These are phyloP conservation scores for Penicillium robsamsonii DNA, from an alignment of 495 filamentous ascomycete genomes.

Conservation along the genomic window DNA sequence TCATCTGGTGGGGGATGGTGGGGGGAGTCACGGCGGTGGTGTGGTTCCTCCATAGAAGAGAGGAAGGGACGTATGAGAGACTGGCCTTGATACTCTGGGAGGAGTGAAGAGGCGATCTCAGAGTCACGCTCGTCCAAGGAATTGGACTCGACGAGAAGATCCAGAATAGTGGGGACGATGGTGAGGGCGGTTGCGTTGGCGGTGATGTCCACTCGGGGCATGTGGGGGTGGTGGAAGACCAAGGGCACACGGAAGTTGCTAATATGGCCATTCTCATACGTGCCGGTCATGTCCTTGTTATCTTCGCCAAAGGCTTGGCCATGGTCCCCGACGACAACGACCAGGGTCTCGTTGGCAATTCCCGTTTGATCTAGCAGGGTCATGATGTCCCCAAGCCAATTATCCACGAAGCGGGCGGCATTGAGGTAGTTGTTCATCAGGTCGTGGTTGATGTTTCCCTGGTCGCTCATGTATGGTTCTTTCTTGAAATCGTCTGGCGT, in stretches of 20 bases:
- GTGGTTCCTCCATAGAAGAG: slow-evolving; percentile 10
- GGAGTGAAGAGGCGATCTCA: slow-evolving; percentile 34
- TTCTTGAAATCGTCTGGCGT: slow-evolving; percentile 34
- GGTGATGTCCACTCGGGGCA: slow-evolving; percentile 40
- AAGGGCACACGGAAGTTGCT: slow-evolving; percentile 46
- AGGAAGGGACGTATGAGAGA: slow-evolving; percentile 35
- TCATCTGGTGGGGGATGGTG: background rate
- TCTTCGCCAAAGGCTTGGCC: slow-evolving; percentile 44
- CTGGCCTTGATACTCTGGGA: slow-evolving; percentile 40
- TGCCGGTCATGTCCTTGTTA: slow-evolving; percentile 35
- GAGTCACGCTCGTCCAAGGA: slow-evolving; percentile 37
- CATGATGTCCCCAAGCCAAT: slow-evolving; percentile 47
- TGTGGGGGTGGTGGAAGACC: slow-evolving; percentile 43
- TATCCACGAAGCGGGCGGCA: slow-evolving; percentile 41
- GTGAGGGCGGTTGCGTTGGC: slow-evolving; percentile 43
- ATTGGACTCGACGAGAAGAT: slow-evolving; percentile 41
- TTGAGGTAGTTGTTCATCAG: slow-evolving; percentile 45
- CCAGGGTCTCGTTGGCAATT: slow-evolving; percentile 48
- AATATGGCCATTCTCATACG: slow-evolving; percentile 47
- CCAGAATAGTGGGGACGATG: slow-evolving; percentile 47
- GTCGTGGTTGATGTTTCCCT: slow-evolving; percentile 29
- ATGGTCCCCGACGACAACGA: slow-evolving; percentile 50
- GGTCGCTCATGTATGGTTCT: slow-evolving; percentile 34
- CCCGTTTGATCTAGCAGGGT: slow-evolving; percentile 46
- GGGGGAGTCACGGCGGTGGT: slow-evolving; percentile 1